Base-by-base conservation (phyloP, 2,329 filamentous ascomycete genomes). In the Dactylonectria macrodidyma region DNA sequence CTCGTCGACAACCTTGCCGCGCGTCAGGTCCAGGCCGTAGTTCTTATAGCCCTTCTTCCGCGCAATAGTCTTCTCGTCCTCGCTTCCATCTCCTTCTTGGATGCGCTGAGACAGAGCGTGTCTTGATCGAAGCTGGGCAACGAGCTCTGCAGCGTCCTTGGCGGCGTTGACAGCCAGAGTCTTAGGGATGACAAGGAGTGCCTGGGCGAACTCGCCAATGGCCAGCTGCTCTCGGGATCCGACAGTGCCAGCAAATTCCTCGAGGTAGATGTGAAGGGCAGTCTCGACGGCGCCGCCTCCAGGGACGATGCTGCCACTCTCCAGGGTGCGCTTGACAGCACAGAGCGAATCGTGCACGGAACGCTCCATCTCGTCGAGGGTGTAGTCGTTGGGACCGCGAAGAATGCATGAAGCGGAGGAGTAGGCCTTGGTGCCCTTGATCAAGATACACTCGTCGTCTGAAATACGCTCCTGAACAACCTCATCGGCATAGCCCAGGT, bases 21-120 rank as follows among this genome's bases (percentile, higher is more conserved):
- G 95, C 65, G 87, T 87, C 77, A 99, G 86, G 82, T 99, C 97
- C 66, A 99, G 87, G 58, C 96, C 96, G 82, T 99, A 99, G 88
- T 99, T 99, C 86, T 95, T 96, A 88, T 98, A 99, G 76, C 93
- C 93, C 90, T 97, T 98, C 85, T 95, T 96, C 83, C 94, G 94
- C 56, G 95, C 94, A 66, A 96, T 88, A 60, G 91, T 91, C 88
- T 97, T 97, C 82, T 96, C 94, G 77, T 97, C 92, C 81, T 95
- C 93, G 74, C 90, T 91, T 59, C 88, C 91, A 75, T 95, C 93
- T n/a, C 92, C 92, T 72, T 97, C 94, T 78, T 93, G 90, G 71
- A 95, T 94, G 75, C 95, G 93, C 84, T 99, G 96, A 66, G 95
- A 97, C 57, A 98, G 89, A 38, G 96, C 95, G 81, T 99, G 96